A percentile compares a stretch with the other conserved stretches of the same genome.
phyloP scores from a whole-genome alignment of 2,329 filamentous ascomycete genomes.

The Dothideomycetes sp. region DNA sequence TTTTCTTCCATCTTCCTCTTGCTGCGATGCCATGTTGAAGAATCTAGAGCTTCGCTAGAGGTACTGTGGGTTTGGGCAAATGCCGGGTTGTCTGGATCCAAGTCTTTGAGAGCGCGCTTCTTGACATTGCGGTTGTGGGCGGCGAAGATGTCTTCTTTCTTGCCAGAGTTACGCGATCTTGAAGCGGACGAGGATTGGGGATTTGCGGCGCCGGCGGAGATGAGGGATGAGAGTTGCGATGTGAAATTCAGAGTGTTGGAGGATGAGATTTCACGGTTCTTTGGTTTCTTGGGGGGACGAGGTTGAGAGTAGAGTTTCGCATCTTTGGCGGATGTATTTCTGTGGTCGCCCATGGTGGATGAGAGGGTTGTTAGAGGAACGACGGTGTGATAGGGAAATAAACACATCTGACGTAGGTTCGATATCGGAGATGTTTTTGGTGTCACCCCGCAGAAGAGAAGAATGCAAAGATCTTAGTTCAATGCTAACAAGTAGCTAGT shows the following conservation, averaged over 20 bases:
- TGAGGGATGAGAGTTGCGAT: slow-evolving; percentile 76
- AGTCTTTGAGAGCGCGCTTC: slow-evolving; percentile 54
- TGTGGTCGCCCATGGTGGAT: no score
- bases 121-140: slow-evolving; percentile 53
- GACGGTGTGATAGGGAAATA: no score
- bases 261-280: slow-evolving; percentile 55
- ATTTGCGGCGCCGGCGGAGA: slow-evolving; percentile 43
- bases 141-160: slow-evolving; percentile 61
- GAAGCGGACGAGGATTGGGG: slow-evolving; percentile 33
- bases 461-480: no score
- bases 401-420: no score
- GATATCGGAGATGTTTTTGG: no score
- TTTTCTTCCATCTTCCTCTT: slow-evolving; percentile 84
- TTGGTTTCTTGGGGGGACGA: slow-evolving; percentile 51
- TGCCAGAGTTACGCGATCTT: slow-evolving; percentile 46
- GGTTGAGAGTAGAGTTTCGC: slow-evolving; percentile 68
- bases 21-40: slow-evolving; percentile 52
- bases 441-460: no score
- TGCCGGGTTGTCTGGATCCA: slow-evolving; percentile 44
- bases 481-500: no score
- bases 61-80: slow-evolving; percentile 55
- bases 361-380: no score
- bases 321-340: slow-evolving; percentile 36
- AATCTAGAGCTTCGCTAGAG: slow-evolving; percentile 54
- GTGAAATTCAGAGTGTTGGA: slow-evolving; percentile 74